Percentiles rank a stretch among this genome's conserved stretches.
These are phyloP conservation scores for Elsinoe australis DNA, from an alignment of 2,329 filamentous ascomycete genomes.

Conservation along the genomic window DNA sequence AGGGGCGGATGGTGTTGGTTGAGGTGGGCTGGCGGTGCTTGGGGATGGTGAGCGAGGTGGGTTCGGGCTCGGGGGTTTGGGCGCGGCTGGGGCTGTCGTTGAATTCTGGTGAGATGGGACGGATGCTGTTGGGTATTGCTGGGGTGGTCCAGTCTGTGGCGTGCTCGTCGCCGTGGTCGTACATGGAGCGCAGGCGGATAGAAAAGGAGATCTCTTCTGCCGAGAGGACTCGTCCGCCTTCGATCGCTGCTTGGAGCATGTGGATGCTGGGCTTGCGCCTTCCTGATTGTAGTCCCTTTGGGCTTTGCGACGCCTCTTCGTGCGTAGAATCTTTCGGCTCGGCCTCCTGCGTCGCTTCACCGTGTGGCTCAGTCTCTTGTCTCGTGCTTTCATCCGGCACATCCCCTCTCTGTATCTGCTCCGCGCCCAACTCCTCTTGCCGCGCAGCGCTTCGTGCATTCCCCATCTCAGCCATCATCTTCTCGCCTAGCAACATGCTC, in stretches of 20 bases:
- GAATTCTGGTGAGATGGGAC: constrained; percentile 12
- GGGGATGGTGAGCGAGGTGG: constrained; percentile 1
- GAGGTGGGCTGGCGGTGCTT: constrained; percentile 17
- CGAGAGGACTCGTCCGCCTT: constrained; percentile 47
- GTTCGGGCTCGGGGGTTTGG: constrained; percentile 19
- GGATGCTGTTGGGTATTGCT: constrained; percentile 7
- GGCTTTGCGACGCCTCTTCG: constrained; percentile 20
- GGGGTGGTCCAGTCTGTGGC: constrained; percentile 38
- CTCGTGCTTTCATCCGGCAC: background rate
- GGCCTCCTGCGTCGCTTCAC: background rate
- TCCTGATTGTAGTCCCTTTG: constrained; percentile 25
- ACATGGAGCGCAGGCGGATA: constrained; percentile 56
- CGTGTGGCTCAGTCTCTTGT: background rate
- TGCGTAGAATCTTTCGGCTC: constrained; percentile 25
- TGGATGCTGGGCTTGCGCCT: constrained; percentile 31
- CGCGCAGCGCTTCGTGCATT: constrained; percentile 7
- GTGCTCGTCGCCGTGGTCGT: constrained; percentile 52
- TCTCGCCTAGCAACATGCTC: constrained; percentile 50
- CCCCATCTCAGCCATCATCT: constrained; percentile 36
- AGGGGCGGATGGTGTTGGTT: constrained; percentile 9
- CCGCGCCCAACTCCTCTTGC: constrained; percentile 21
- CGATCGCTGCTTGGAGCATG: constrained; percentile 31
- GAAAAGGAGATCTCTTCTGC: constrained; percentile 57
- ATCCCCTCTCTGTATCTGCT: constrained; percentile 13
- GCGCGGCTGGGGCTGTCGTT: constrained; percentile 4